Evolutionary conservation across 2,329 filamentous ascomycete genomes (phyloP).

Genomic region (Meredithiella fracta): DNA sequence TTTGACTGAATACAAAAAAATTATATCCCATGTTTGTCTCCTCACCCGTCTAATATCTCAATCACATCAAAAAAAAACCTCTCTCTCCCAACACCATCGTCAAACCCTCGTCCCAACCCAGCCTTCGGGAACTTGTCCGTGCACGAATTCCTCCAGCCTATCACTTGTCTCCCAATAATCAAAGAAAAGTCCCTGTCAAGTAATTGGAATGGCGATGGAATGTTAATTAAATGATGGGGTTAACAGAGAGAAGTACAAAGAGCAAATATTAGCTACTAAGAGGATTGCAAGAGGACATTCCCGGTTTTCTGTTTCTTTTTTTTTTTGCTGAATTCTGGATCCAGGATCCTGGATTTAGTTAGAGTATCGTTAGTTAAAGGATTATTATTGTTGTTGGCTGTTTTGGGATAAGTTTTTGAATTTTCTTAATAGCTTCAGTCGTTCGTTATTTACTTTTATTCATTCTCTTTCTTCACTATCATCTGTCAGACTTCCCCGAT

Average conservation of each 20-base stretch:
- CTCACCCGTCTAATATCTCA: neutral
- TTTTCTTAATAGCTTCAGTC: neutral
- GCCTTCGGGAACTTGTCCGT: neutral
- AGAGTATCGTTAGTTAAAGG: too few relatives aligned
- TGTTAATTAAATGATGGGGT: neutral
- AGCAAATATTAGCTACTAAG: neutral
- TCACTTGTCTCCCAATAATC: neutral
- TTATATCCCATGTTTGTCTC: too few relatives aligned
- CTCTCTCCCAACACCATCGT: too few relatives aligned
- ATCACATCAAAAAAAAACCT: neutral
- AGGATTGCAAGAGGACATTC: too few relatives aligned
- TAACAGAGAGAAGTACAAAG: neutral
- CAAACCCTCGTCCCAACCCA: too few relatives aligned
- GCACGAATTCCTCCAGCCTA: neutral
- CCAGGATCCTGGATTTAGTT: too few relatives aligned
- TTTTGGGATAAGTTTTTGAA: too few relatives aligned
- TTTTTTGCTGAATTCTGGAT: too few relatives aligned
- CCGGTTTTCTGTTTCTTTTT: too few relatives aligned
- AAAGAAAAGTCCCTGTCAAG: neutral
- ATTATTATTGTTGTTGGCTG: too few relatives aligned
- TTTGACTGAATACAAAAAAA: too few relatives aligned
- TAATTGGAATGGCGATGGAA: neutral
- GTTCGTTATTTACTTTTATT: neutral
- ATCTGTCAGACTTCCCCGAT: neutral
- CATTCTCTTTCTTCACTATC: neutral